Base-by-base conservation (phyloP, 352 stramenopile species). In the Phytopythium chamaehyphon region DNA sequence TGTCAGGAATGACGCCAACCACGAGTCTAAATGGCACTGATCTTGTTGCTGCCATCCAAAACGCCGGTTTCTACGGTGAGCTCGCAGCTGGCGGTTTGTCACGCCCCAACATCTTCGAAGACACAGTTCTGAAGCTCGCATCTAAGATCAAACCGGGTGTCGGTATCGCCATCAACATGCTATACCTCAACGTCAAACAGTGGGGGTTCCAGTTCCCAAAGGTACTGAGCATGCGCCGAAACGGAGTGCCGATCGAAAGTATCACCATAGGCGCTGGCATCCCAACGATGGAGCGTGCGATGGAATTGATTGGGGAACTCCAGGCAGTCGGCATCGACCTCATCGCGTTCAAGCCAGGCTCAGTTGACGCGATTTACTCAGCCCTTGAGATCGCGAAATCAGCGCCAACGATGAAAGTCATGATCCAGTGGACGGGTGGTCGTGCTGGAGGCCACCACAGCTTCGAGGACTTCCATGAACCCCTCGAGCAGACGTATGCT, bases 151-250 rank as follows among this genome's bases (percentile, higher is more conserved):
- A 78, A 21, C 82, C 84, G 5, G 86, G 84, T 14, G 57, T 76
- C 28, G 85, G 81, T 19, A 81, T 96, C 44, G 63, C 75, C 23
- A 86, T 95, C 53, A 93, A 94, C 65, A 88, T 96, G 85, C 56
- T 96, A 15, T 95, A 93, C 59, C 47, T 96, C 31, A 96, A 95
- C 64, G 70, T 77, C 16, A 90, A 91, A 64, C 84, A 93, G 59
- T 95, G 84, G 86, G 80, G 71, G 0, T 95, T 96, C 64, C 87
- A 95, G 67, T 95, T 94, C 62, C 85, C 85, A 14, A 86, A 90
- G 76, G 82, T 95, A 26, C 56, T 94, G 6, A 83, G 88, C 24
- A 65, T 95, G 70, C 81, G 81, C 51, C 82, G 82, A 46, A 76
- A 64, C 33, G 85, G 84, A 28, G 55, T 89, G 22, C 85, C 83